Conservation (phyloP, 148 eudicot genomes). For the Diospyros lotus region DNA sequence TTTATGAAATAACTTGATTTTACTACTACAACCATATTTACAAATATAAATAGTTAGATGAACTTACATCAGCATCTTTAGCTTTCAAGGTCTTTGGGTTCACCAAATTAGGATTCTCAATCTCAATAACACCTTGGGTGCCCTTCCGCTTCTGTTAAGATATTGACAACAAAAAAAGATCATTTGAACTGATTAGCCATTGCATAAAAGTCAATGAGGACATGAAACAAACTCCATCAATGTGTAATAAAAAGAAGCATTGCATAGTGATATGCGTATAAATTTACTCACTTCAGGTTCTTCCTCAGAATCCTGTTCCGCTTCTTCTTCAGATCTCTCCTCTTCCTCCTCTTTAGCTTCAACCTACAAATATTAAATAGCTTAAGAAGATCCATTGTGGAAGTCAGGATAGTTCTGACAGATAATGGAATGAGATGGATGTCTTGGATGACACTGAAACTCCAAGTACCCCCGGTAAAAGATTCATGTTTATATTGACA, state of each 20-base stretch:
- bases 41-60: background rate
- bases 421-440: background rate
- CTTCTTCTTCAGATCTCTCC: constrained; percentile 58
- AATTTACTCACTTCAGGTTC: constrained; percentile 36
- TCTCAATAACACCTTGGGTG: constrained; percentile 72
- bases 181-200: constrained; percentile 1
- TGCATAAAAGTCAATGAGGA: background rate
- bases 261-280: background rate
- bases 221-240: background rate
- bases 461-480: background rate
- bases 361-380: constrained; percentile 32
- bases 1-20: background rate
- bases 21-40: background rate
- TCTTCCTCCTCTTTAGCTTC: constrained; percentile 53
- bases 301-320: constrained; percentile 61
- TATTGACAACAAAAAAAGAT: constrained; percentile 9
- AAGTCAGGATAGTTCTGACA: background rate
- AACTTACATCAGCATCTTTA: constrained; percentile 72
- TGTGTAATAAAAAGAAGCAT: constrained; percentile 1
- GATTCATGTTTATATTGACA: too few species aligned
- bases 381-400: background rate
- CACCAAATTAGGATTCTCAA: constrained; percentile 80
- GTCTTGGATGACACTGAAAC: background rate
- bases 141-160: constrained; percentile 63
- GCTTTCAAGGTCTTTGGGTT: constrained; percentile 82